These are phyloP conservation scores for Posidonia oceanica DNA, from an alignment of 116 monocot species.

Conservation along the genomic window DNA sequence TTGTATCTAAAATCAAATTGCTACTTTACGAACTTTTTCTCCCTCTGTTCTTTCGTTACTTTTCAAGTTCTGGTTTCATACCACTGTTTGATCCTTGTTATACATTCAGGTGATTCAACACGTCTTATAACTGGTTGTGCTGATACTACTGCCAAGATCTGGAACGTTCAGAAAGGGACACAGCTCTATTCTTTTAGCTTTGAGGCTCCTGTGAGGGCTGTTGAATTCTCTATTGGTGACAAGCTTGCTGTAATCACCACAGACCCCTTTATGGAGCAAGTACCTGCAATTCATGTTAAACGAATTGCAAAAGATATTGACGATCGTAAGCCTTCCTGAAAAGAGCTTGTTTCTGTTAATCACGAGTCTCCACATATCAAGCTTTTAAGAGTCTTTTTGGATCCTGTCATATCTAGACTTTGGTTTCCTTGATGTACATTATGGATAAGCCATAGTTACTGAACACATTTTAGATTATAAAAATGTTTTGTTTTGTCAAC, in stretches of 20 bases:
- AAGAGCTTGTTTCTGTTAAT: too few relatives aligned
- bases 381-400: too few relatives aligned
- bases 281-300: slow-evolving; percentile 86
- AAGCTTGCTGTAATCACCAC: slow-evolving; percentile 81
- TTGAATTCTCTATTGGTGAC: slow-evolving; percentile 92
- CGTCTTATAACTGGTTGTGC: slow-evolving; percentile 82
- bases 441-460: too few relatives aligned
- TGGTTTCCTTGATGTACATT: too few relatives aligned
- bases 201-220: slow-evolving; percentile 79
- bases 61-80: too few relatives aligned
- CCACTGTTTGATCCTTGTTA: background rate
- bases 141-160: slow-evolving; percentile 79
- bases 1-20: background rate
- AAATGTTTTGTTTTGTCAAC: too few relatives aligned
- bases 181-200: slow-evolving; percentile 79
- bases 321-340: slow-evolving; percentile 44
- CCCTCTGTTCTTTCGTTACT: too few relatives aligned
- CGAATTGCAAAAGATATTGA: slow-evolving; percentile 45
- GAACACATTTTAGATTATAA: too few relatives aligned
- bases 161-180: slow-evolving; percentile 77
- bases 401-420: too few relatives aligned
- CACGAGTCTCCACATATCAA: too few relatives aligned
- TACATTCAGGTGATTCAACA: slow-evolving; percentile 59
- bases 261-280: slow-evolving; percentile 71
- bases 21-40: background rate